Base-by-base conservation (phyloP, 2,329 filamentous ascomycete species). In the Cordyceps tenuipes region DNA sequence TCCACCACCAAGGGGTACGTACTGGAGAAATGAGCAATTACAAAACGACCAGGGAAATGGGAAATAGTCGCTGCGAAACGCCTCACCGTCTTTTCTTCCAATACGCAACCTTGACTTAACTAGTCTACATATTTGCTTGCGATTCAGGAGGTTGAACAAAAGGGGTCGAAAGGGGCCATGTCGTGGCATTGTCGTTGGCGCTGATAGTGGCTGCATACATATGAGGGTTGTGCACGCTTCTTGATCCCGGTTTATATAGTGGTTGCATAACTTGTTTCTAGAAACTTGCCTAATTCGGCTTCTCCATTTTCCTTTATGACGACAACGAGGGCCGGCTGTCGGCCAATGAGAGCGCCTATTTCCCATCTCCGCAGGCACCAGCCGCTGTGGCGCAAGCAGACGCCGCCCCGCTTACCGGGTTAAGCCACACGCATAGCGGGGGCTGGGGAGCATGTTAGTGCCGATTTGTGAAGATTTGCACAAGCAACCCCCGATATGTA, bases 391-490 rank as follows among this genome's bases (percentile, higher is more conserved):
- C 54, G 54, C 43, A 39, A 51, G 47, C 23, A 36, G 10, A 41
- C 13, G 36, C 39, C 39, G 57, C 57, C 57, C 57, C 57, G 5
- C 48, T 36, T 29, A 6, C 10, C 19, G n/a, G 47, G 57, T 59
- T 41, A 36, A 36, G 57, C 57, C 53, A 48, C 47, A 31, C 31
- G 49, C 57, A 49, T 12, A 41, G 48, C 31, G 49, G 48, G 26
- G 49, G 26, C 9, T 31, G 46, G 26, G 46, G 29, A 49, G 49
- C n/a, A 41, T n/a, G 26, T 48, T 59, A 59, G 57, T 59, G 57
- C 29, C 57, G 57, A 59, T 59, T 59, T 59, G 50, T 59, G 50
- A n/a, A 57, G 55, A 57, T 57, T 57, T 57, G 55, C 55, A 57
- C 55, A 57, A 46, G 46, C 46, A 49, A 9, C 47, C 39, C 29